These are phyloP conservation scores for Oryza australiensis DNA, from an alignment of 176 grass and related monocot genomes.

Conservation along the genomic window DNA sequence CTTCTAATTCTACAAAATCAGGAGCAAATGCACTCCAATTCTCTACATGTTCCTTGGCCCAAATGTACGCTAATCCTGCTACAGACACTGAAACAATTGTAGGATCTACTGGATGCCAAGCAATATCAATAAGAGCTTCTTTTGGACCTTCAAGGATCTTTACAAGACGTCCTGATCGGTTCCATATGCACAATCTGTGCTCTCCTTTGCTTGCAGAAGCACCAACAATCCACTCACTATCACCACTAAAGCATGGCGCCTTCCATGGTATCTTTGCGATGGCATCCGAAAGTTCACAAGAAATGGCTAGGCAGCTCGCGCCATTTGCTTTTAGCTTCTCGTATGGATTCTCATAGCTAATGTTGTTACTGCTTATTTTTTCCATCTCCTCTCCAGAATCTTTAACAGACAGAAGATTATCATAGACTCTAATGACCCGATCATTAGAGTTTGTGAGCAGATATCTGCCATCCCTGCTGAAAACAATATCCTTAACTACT, in stretches of 20 bases:
- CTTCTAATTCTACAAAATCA: slow-evolving; percentile 93
- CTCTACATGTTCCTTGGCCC: slow-evolving; percentile 90
- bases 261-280: slow-evolving; percentile 98
- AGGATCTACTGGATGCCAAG: slow-evolving; percentile 89
- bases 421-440: slow-evolving; percentile 88
- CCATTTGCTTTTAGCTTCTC: slow-evolving; percentile 83
- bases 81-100: slow-evolving; percentile 84
- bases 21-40: slow-evolving; percentile 99
- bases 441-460: slow-evolving; percentile 96
- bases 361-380: slow-evolving; percentile 43
- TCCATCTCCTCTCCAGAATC: slow-evolving; percentile 70
- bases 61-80: slow-evolving; percentile 71
- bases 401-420: slow-evolving; percentile 68
- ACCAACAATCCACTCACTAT: slow-evolving; percentile 96
- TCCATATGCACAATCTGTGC: slow-evolving; percentile 92
- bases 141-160: slow-evolving; percentile 99
- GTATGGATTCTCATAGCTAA: slow-evolving; percentile 40
- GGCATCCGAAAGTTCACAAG: slow-evolving; percentile 83
- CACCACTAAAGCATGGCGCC: slow-evolving; percentile 94
- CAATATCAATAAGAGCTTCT: slow-evolving; percentile 87
- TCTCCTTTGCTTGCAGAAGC: slow-evolving; percentile 98
- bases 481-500: slow-evolving; percentile 95
- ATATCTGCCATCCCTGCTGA: slow-evolving; percentile 86
- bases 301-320: slow-evolving; percentile 64
- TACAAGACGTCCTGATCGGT: slow-evolving; percentile 77